A percentile compares a stretch with the other conserved stretches of the same genome.
These are phyloP conservation scores for Hysterium pulicare DNA, from an alignment of 2,329 filamentous ascomycete genomes.

Conservation along the genomic window DNA sequence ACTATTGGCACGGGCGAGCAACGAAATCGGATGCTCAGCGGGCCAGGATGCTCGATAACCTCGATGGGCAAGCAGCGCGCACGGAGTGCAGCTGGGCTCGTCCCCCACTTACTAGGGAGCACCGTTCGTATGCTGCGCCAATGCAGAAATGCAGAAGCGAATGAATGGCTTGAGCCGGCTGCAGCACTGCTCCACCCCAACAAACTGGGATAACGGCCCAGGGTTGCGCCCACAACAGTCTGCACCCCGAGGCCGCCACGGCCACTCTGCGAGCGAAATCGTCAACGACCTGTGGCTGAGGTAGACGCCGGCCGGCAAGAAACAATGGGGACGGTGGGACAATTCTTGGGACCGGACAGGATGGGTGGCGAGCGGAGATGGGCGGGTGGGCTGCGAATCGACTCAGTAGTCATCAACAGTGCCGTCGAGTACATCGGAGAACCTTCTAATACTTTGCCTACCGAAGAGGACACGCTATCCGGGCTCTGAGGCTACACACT, in stretches of 20 bases:
- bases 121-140: too few species aligned
- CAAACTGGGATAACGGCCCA: constrained; percentile 27
- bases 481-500: not conserved
- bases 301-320: too few species aligned
- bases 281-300: not conserved
- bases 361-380: not conserved
- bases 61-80: constrained; percentile 18
- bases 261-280: not conserved
- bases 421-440: not conserved
- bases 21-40: constrained; percentile 14
- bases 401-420: too few species aligned
- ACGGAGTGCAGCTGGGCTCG: too few species aligned
- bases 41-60: constrained; percentile 27
- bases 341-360: not conserved
- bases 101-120: too few species aligned
- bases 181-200: constrained; percentile 28
- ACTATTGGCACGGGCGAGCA: constrained; percentile 26
- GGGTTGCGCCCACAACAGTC: constrained; percentile 19
- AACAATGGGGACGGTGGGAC: not conserved
- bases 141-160: constrained; percentile 31
- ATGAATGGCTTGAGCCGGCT: constrained; percentile 16
- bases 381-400: not conserved
- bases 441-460: not conserved
- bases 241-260: not conserved
- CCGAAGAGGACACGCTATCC: not conserved